Conservation (phyloP, 225 moss, liverwort and hornwort genomes). For the Antitrichia curtipendula region DNA sequence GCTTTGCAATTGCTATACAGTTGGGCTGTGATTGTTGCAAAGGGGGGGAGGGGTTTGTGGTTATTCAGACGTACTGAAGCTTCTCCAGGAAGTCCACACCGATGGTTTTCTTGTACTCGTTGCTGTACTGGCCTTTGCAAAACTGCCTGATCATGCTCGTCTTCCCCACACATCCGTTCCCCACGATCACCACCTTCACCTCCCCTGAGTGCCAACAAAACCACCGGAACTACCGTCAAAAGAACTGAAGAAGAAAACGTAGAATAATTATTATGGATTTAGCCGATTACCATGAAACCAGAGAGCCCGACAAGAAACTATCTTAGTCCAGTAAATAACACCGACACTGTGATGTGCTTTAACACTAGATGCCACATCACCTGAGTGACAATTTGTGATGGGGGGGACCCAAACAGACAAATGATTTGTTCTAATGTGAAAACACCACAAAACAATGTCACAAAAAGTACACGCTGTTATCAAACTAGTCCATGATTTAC, state of each 20-base stretch:
- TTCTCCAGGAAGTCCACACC: slow-evolving; percentile 93
- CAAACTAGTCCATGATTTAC: neutral
- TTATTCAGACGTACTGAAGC: slow-evolving; percentile 18
- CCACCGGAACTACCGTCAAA: neutral
- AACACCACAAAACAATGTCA: neutral
- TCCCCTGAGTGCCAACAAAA: slow-evolving; percentile 41
- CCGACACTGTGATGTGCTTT: no score
- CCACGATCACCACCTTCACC: slow-evolving; percentile 88
- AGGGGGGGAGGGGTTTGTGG: no score
- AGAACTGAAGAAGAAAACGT: no score
- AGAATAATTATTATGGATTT: no score
- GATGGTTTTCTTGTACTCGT: slow-evolving; percentile 82
- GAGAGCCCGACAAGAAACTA: no score
- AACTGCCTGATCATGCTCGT: slow-evolving; percentile 91
- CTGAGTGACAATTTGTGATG: no score
- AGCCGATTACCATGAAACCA: no score
- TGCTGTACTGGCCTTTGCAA: slow-evolving; percentile 62
- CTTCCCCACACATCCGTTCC: slow-evolving; percentile 89
- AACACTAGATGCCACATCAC: no score
- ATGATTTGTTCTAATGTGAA: neutral
- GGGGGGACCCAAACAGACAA: no score
- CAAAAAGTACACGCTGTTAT: neutral
- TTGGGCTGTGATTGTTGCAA: neutral
- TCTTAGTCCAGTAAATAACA: no score
- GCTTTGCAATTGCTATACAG: neutral